Evolutionary conservation across 495 filamentous ascomycete species (phyloP), one percentile per base, ranked within the genome.

Genomic region (Tuber magnatum): DNA sequence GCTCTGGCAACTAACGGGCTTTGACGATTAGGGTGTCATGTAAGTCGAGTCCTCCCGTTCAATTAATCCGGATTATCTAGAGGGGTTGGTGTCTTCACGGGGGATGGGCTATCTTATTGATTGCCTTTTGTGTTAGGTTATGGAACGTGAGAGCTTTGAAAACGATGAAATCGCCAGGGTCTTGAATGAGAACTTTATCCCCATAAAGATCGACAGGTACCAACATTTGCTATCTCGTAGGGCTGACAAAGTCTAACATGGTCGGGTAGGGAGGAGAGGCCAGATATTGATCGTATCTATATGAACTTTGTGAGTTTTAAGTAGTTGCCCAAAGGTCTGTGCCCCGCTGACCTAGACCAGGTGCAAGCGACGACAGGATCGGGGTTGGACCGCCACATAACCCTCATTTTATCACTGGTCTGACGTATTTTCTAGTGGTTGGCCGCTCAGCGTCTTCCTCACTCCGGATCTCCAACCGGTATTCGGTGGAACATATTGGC

Each of bases 401-500:
- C 28, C 68, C 35, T 38, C 16, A 12, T 3, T 40, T 35, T 14
- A 10, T 74, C 38, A 24, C 40, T 32, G 69, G 44, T 73, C 46
- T 73, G 70, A 77, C 51, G 16, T n/a, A 72, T 32, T 42, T 41
- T 77, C 46, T 40, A 82, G 81, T 4, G 95, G 95, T 40, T 99
- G 96, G 96, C 95, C 95, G 18, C 86, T 99, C 69, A 98, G 97
- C 83, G 92, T 97, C 35, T 98, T 99, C 82, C 86, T 98, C 40
- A 98, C 96, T 0, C 96, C 96, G 0, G 90, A 94, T 79, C 87
- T 98, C 9, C 91, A 97, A 76, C 95, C 95, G 0, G 90, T 99
- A 35, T 98, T 97, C 83, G 96, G 96, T 69, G 96, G 94, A 35
- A 97, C 95, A 44, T 99, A 99, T 83, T 97, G 93, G 92, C 93